A percentile compares a stretch with the other conserved stretches of the same genome.
Conservation (phyloP, 768 basidiomycete species). For the Peribolospora kevripleyi region DNA sequence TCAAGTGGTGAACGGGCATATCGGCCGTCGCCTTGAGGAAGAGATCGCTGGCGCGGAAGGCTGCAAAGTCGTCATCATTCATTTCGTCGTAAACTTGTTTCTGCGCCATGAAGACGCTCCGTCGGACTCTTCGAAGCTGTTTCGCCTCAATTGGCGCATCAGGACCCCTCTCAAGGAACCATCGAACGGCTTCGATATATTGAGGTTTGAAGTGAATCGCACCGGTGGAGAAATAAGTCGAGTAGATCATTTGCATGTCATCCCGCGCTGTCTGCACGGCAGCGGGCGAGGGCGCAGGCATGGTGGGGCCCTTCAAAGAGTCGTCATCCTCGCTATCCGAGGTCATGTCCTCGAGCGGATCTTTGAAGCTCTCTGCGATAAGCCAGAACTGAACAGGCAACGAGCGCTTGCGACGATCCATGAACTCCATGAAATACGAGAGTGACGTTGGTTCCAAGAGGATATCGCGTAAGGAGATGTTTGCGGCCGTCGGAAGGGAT, state of each 20-base stretch:
- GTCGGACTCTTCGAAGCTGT: constrained; percentile 34
- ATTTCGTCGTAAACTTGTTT: constrained; percentile 63
- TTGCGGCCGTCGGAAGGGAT: constrained; percentile 16
- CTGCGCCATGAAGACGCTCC: constrained; percentile 62
- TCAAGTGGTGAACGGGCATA: constrained; percentile 3
- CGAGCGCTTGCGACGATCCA: constrained; percentile 70
- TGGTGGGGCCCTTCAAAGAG: constrained; percentile 21
- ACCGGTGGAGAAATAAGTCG: constrained; percentile 49
- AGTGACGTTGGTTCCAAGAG: constrained; percentile 70
- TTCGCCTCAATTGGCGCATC: constrained; percentile 7
- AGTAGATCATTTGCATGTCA: constrained; percentile 70
- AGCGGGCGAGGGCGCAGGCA: constrained; percentile 26
- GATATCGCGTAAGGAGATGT: constrained; percentile 44
- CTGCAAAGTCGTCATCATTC: constrained; percentile 65
- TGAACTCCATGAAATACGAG: constrained; percentile 93
- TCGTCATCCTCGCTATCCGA: constrained; percentile 36
- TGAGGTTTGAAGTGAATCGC: constrained; percentile 39
- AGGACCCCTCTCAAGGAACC: constrained; percentile 30
- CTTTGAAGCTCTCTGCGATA: constrained; percentile 91
- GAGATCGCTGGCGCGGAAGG: constrained; percentile 65
- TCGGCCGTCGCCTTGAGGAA: constrained; percentile 71
- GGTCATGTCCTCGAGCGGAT: constrained; percentile 66
- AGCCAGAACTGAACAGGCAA: constrained; percentile 90
- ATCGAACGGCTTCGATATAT: constrained; percentile 42
- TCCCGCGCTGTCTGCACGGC: constrained; percentile 37